phyloP scores from a whole-genome alignment of 2,329 filamentous ascomycete species.

The Onygenales sp. region DNA sequence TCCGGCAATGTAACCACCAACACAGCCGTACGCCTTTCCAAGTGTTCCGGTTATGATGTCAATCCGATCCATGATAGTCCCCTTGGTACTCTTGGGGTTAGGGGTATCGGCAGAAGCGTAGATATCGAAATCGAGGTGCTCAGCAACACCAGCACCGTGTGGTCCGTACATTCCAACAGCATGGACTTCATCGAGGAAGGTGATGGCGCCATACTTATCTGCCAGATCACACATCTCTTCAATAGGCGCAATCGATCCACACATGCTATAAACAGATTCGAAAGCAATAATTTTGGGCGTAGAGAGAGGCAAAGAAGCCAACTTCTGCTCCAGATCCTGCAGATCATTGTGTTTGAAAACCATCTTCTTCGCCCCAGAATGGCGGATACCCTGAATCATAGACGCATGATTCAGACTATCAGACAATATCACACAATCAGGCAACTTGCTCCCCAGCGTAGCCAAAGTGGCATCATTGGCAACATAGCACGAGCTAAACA shows the following conservation, averaged over 20 bases:
- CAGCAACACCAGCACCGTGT: slow-evolving; percentile 87
- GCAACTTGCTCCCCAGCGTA: slow-evolving; percentile 92
- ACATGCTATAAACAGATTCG: slow-evolving; percentile 99
- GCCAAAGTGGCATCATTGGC: slow-evolving; percentile 96
- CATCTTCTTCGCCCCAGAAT: slow-evolving; percentile 93
- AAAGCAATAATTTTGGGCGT: slow-evolving; percentile 97
- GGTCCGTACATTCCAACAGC: slow-evolving; percentile 99
- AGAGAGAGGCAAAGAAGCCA: slow-evolving; percentile 74
- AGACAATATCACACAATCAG: slow-evolving; percentile 93
- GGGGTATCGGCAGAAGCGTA: slow-evolving; percentile 63
- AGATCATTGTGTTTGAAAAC: slow-evolving; percentile 99
- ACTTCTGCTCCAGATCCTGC: slow-evolving; percentile 82
- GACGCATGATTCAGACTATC: slow-evolving; percentile 97
- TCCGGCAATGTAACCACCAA: slow-evolving; percentile 94
- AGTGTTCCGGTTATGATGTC: slow-evolving; percentile 97
- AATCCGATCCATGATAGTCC: slow-evolving; percentile 88
- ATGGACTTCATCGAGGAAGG: slow-evolving; percentile 97
- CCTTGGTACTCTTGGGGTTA: slow-evolving; percentile 38
- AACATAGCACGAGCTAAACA: slow-evolving; percentile 97
- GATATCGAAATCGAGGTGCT: slow-evolving; percentile 89
- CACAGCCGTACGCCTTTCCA: slow-evolving; percentile 95
- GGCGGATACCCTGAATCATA: slow-evolving; percentile 98
- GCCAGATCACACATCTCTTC: slow-evolving; percentile 92
- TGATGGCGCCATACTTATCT: slow-evolving; percentile 95
- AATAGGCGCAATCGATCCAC: slow-evolving; percentile 91